phyloP scores from a whole-genome alignment of 108 stramenopile species.

The Aurantiochytrium sp. region DNA sequence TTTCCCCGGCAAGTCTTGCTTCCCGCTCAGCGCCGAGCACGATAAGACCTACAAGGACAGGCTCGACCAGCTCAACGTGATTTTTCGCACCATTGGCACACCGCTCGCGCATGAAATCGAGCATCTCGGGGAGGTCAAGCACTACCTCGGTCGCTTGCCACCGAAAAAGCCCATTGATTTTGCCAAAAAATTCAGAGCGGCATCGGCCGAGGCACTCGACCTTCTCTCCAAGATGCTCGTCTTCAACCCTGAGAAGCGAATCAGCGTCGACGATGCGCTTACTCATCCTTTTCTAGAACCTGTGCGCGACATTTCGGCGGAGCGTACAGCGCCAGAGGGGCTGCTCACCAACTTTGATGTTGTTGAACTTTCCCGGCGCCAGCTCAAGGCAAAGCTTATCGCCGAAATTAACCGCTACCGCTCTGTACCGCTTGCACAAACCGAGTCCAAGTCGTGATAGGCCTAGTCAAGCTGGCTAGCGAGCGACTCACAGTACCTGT shows the following conservation, averaged over 20 bases:
- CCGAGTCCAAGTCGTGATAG: too few relatives aligned
- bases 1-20: slow-evolving; percentile 92
- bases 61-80: slow-evolving; percentile 91
- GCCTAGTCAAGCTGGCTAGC: too few relatives aligned
- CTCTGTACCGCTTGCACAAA: neutral
- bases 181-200: slow-evolving; percentile 61
- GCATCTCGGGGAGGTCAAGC: slow-evolving; percentile 58
- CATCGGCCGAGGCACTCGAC: slow-evolving; percentile 70
- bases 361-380: neutral
- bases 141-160: slow-evolving; percentile 65
- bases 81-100: slow-evolving; percentile 86
- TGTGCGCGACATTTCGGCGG: neutral
- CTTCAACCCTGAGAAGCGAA: slow-evolving; percentile 79
- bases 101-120: slow-evolving; percentile 72
- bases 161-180: slow-evolving; percentile 50
- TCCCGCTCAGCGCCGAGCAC: slow-evolving; percentile 76
- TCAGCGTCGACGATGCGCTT: slow-evolving; percentile 82
- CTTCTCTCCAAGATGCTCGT: slow-evolving; percentile 80
- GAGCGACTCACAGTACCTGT: too few relatives aligned
- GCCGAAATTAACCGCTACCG: neutral
- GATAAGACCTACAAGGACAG: slow-evolving; percentile 49
- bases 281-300: slow-evolving; percentile 68
- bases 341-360: slow-evolving; percentile 12
- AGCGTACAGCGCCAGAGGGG: neutral
- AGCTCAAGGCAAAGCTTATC: neutral